Evolutionary conservation across 2,329 filamentous ascomycete species (phyloP).

Genomic region (Monosporascus ibericus): DNA sequence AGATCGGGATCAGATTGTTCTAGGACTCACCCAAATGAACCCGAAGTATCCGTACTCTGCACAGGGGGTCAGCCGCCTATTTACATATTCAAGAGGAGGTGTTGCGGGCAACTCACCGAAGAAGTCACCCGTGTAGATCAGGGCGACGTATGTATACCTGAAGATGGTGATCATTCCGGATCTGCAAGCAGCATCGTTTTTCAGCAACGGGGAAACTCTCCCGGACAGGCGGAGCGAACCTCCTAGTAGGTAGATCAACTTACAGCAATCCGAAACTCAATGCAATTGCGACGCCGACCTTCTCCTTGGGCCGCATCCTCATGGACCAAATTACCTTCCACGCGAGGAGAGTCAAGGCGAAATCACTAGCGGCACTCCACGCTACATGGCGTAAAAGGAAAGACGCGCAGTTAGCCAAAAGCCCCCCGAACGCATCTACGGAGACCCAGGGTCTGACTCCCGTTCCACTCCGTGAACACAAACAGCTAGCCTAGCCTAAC

Average conservation of each 20-base stretch:
- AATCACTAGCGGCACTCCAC: conserved; percentile 6
- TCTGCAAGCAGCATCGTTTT: not conserved
- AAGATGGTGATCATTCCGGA: conserved; percentile 4
- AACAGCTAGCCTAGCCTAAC: no score
- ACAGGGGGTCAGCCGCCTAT: not conserved
- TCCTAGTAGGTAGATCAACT: not conserved
- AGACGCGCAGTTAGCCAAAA: not conserved
- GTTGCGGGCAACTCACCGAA: not conserved
- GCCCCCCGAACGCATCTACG: not conserved
- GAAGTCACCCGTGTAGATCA: conserved; percentile 2
- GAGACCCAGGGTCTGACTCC: not conserved
- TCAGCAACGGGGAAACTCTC: not conserved
- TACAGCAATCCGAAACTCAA: conserved; percentile 5
- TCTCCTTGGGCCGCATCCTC: conserved; percentile 2
- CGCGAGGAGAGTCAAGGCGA: conserved; percentile 1
- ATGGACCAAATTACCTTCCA: conserved; percentile 5
- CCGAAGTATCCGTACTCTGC: conserved; percentile 3
- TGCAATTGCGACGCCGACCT: conserved; percentile 3
- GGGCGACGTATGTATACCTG: conserved; percentile 2
- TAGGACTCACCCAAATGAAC: conserved; percentile 1
- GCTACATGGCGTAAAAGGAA: not conserved
- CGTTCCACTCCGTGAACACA: not conserved
- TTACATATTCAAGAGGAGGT: not conserved
- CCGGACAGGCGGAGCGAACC: not conserved
- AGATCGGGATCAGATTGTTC: not conserved